Conservation (phyloP, 148 eudicot species). For the Nepenthes mirabilis region DNA sequence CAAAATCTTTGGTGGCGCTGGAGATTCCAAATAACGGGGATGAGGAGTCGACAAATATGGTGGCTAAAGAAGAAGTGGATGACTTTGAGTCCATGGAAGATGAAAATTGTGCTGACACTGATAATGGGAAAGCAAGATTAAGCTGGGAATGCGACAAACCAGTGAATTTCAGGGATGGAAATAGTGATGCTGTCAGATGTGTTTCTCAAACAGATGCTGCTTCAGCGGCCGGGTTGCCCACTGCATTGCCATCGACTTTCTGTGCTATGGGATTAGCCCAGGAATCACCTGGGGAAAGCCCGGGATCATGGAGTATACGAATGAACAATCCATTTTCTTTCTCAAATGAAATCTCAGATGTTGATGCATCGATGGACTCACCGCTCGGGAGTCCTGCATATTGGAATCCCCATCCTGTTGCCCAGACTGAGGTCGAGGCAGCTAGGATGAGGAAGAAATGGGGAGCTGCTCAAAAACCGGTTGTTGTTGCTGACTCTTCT, state of each 20-base stretch:
- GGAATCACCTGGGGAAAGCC: slow-evolving; percentile 70
- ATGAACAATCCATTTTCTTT: slow-evolving; percentile 56
- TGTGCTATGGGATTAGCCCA: slow-evolving; percentile 28
- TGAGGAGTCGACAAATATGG: slow-evolving; percentile 28
- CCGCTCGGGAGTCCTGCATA: slow-evolving; percentile 75
- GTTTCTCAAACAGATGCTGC: slow-evolving; percentile 39
- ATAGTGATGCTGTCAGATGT: slow-evolving; percentile 34
- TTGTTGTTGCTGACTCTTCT: slow-evolving; percentile 46
- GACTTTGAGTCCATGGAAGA: slow-evolving; percentile 24
- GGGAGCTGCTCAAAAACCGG: slow-evolving; percentile 84
- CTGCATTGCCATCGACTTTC: slow-evolving; percentile 26
- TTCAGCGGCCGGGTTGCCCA: slow-evolving; percentile 35
- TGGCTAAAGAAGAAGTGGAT: slow-evolving; percentile 33
- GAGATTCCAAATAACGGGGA: slow-evolving; percentile 26
- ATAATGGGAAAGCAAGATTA: slow-evolving; percentile 27
- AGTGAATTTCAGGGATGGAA: slow-evolving; percentile 39
- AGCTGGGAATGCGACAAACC: slow-evolving; percentile 42
- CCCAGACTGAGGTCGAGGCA: slow-evolving; percentile 67
- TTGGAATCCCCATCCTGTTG: slow-evolving; percentile 59
- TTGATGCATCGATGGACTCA: slow-evolving; percentile 67
- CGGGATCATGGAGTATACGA: slow-evolving; percentile 68
- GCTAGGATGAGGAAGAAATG: slow-evolving; percentile 92
- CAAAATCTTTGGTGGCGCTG: slow-evolving; percentile 28
- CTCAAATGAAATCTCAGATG: slow-evolving; percentile 58
- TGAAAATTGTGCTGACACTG: slow-evolving; percentile 24